Conservation (phyloP, 768 basidiomycete species). For the Lentinula sp. region DNA sequence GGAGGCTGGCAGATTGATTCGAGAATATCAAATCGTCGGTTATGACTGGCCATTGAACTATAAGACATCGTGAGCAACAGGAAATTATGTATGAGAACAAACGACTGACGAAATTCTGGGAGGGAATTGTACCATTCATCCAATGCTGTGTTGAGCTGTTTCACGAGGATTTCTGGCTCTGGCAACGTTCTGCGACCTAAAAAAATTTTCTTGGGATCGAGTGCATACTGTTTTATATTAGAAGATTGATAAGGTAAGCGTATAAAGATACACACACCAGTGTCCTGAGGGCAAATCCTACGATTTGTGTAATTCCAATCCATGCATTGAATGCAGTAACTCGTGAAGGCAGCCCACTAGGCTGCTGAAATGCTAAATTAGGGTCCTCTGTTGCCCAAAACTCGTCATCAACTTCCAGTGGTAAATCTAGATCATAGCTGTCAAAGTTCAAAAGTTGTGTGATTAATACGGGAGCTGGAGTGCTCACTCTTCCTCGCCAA, state of each 20-base stretch:
- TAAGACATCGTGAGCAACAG: background rate
- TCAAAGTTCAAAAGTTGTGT: constrained; percentile 6
- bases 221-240: constrained; percentile 48
- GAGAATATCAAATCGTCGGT: constrained; percentile 42
- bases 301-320: constrained; percentile 63
- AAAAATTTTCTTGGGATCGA: constrained; percentile 57
- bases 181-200: constrained; percentile 45
- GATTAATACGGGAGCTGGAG: background rate
- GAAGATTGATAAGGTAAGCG: background rate
- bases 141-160: constrained; percentile 63
- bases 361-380: constrained; percentile 59
- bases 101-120: constrained; percentile 56
- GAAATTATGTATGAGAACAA: background rate
- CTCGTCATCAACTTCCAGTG: constrained; percentile 77
- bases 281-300: constrained; percentile 63
- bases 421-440: constrained; percentile 80
- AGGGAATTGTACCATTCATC: constrained; percentile 68
- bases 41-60: constrained; percentile 59
- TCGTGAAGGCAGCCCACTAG: constrained; percentile 47
- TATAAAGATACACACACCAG: constrained; percentile 34
- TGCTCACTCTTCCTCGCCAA: constrained; percentile 64
- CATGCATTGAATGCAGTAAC: constrained; percentile 59
- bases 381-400: constrained; percentile 61
- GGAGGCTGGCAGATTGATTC: constrained; percentile 52
- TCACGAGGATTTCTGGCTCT: constrained; percentile 53